Evolutionary conservation across 768 basidiomycete genomes (phyloP).

Genomic region (Boletellus ananiceps): DNA sequence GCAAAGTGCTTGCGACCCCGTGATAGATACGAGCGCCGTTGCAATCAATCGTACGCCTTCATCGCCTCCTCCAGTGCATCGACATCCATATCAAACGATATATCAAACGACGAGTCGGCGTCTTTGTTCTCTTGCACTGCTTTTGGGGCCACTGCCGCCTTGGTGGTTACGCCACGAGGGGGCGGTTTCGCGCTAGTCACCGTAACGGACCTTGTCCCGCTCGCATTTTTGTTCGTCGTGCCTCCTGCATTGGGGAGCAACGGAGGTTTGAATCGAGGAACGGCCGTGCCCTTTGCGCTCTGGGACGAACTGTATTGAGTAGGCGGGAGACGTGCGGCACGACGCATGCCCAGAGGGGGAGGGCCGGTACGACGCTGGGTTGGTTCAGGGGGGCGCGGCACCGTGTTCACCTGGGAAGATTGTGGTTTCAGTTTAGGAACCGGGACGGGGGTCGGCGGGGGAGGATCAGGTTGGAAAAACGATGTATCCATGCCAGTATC

Average conservation of each 20-base stretch:
- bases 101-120: constrained; percentile 30
- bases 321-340: constrained; percentile 11
- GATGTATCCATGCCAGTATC: constrained; percentile 19
- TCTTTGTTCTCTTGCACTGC: constrained; percentile 7
- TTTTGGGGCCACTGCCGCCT: background rate
- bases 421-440: constrained; percentile 1
- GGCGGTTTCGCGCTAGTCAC: background rate
- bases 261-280: constrained; percentile 29
- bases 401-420: background rate
- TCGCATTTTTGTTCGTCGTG: background rate
- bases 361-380: constrained; percentile 20
- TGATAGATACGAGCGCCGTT: background rate
- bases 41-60: constrained; percentile 27
- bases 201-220: background rate
- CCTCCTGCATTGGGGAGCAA: constrained; percentile 10
- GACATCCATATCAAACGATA: constrained; percentile 28
- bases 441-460: background rate
- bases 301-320: constrained; percentile 24
- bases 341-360: constrained; percentile 29
- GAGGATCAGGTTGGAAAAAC: constrained; percentile 7
- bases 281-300: constrained; percentile 9
- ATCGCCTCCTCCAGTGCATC: constrained; percentile 30
- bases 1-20: background rate
- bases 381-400: constrained; percentile 1
- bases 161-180: background rate